Conservation (phyloP, 2,329 filamentous ascomycete genomes). For the Alternaria arborescens region DNA sequence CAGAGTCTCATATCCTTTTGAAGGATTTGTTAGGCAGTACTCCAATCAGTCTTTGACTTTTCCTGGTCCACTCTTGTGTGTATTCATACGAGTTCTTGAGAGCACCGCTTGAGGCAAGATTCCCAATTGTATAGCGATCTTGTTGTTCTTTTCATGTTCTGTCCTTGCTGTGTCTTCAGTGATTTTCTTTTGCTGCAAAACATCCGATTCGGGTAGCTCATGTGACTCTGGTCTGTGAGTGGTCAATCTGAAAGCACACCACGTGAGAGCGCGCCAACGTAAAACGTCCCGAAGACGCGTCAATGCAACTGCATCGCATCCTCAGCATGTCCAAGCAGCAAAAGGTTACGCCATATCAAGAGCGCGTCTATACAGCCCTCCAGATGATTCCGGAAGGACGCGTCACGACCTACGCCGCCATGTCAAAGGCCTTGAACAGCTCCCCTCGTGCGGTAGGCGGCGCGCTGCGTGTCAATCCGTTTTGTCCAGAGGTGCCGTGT, state of each 20-base stretch:
- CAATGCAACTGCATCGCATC: background rate
- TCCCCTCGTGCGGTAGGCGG: slow-evolving; percentile 81
- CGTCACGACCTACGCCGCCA: slow-evolving; percentile 79
- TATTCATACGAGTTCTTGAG: background rate
- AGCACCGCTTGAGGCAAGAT: too few relatives aligned
- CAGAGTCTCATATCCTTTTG: background rate
- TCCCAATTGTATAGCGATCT: background rate
- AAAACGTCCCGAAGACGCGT: slow-evolving; percentile 2
- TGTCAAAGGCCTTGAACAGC: slow-evolving; percentile 73
- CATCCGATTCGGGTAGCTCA: background rate
- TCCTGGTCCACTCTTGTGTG: background rate
- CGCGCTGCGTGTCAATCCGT: slow-evolving; percentile 79
- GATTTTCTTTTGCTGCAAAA: background rate
- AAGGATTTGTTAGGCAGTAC: background rate
- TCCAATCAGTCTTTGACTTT: background rate
- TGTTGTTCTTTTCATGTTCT: background rate
- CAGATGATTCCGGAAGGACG: slow-evolving; percentile 78
- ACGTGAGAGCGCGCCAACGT: slow-evolving; percentile 40
- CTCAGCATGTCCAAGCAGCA: slow-evolving; percentile 31
- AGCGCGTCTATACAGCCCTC: slow-evolving; percentile 72
- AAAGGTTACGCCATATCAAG: slow-evolving; percentile 49
- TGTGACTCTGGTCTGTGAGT: slow-evolving; percentile 20
- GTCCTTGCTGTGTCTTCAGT: background rate
- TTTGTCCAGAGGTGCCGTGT: slow-evolving; percentile 82
- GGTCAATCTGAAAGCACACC: slow-evolving; percentile 46